Evolutionary conservation across 768 basidiomycete genomes (phyloP), one percentile per base, ranked within the genome.

Genomic region (Kwoniella europaea): DNA sequence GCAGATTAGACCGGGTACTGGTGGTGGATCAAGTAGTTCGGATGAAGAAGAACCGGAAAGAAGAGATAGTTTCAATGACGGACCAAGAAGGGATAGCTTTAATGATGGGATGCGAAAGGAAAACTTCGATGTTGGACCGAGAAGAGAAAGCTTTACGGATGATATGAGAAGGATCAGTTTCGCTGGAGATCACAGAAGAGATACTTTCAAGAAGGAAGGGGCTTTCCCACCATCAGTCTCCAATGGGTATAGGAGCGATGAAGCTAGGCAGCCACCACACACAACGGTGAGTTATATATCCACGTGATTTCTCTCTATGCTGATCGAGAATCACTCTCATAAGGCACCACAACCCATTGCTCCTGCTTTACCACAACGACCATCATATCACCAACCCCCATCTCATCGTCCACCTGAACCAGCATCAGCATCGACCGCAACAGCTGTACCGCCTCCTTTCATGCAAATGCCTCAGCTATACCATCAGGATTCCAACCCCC

Each of bases 401-500:
- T 16, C 4, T 20, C 42, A 16, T 10, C 16, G 42, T 50, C 46
- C 46, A 50, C 46, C 46, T 18, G 46, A 50, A 50, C 46, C 42
- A 35, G 35, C 16, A 44, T 44, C 13, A 15, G 15, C 13, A 59
- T 59, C 27, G 7, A 35, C 35, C 35, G 35, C 57, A 29, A 4
- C 59, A 15, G n/a, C 59, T 43, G 10, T 52, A 18, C 41, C 55
- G 42, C 42, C 65, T 0, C 54, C 57, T 29, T 46, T 27, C 50
- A 53, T 68, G 15, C 67, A 35, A 7, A 35, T 68, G 10, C 67
- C 59, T 7, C 67, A 68, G 41, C 67, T 68, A 35, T 68, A 68
- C 27, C 67, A 65, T n/a, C 63, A 68, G n/a, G 24, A 60, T 20
- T 60, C 35, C 16, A 50, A 55, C 22, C 42, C 64, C 44, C 42